Conservation (phyloP, 768 basidiomycete species). For the Mrakia blollopis region DNA sequence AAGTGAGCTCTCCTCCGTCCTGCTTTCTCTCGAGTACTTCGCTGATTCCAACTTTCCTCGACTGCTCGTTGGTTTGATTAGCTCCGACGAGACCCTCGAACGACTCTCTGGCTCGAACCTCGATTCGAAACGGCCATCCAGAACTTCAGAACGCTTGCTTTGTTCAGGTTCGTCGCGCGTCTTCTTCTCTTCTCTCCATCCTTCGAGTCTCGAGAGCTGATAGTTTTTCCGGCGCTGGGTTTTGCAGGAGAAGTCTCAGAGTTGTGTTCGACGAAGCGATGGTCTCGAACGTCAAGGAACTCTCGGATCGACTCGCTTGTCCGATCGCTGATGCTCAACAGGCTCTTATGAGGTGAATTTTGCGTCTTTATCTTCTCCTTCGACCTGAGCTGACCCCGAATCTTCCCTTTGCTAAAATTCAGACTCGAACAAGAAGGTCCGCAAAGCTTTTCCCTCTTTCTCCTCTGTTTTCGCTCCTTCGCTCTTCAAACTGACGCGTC, state of each 20-base stretch:
- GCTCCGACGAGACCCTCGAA: neutral
- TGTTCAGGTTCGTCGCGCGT: neutral
- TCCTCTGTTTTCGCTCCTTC: neutral
- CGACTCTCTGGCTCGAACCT: neutral
- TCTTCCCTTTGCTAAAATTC: neutral
- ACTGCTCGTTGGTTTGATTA: neutral
- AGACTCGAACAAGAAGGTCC: no score
- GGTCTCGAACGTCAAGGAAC: neutral
- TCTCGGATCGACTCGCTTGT: neutral
- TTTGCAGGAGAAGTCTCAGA: neutral
- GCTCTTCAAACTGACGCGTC: neutral
- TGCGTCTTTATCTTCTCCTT: neutral
- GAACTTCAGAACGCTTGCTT: slow-evolving; percentile 5
- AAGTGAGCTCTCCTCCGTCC: neutral
- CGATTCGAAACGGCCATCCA: slow-evolving; percentile 2
- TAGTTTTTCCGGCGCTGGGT: neutral
- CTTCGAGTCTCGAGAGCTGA: neutral
- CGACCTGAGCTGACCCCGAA: neutral
- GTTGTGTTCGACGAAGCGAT: neutral
- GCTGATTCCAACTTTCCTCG: neutral
- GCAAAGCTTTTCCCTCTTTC: neutral
- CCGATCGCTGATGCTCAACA: slow-evolving; percentile 7
- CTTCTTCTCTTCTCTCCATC: neutral
- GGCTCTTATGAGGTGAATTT: neutral
- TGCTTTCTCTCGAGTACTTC: neutral